These are phyloP conservation scores for Prasinococcaceae sp. DNA, from an alignment of 139 green algal species.

Conservation along the genomic window DNA sequence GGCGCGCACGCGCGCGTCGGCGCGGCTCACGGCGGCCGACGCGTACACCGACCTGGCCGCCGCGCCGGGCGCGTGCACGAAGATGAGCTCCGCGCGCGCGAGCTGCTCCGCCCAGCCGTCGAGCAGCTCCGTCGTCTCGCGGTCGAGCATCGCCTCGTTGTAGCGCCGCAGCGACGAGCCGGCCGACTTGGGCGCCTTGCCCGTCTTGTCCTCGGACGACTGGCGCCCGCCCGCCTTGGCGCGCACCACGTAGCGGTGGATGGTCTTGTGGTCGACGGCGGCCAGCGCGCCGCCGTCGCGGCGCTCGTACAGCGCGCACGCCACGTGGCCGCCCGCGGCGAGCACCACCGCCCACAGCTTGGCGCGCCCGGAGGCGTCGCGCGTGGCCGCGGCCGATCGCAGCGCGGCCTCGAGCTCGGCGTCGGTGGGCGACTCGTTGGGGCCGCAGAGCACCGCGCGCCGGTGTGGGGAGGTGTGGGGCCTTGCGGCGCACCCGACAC, in stretches of 20 bases:
- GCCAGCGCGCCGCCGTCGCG: not conserved
- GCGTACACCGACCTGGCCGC: slow-evolving; percentile 32
- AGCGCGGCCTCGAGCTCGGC: too few relatives aligned
- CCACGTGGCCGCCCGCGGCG: slow-evolving; percentile 54
- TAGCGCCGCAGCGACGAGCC: slow-evolving; percentile 62
- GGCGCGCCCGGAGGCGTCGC: too few relatives aligned
- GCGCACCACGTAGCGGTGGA: slow-evolving; percentile 77
- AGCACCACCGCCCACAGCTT: slow-evolving; percentile 22
- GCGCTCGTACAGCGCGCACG: slow-evolving; percentile 42
- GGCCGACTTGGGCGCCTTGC: slow-evolving; percentile 65
- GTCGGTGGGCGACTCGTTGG: too few relatives aligned
- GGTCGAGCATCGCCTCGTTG: slow-evolving; percentile 65
- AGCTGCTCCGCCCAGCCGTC: slow-evolving; percentile 32
- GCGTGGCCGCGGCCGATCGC: too few relatives aligned
- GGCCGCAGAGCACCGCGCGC: too few relatives aligned
- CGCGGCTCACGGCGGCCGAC: slow-evolving; percentile 17
- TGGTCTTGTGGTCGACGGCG: slow-evolving; percentile 53
- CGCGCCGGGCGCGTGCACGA: slow-evolving; percentile 41
- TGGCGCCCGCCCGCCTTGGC: slow-evolving; percentile 77
- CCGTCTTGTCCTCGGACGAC: slow-evolving; percentile 63
- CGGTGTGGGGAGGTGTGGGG: slow-evolving; percentile 14
- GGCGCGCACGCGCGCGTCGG: slow-evolving; percentile 44
- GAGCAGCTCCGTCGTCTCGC: slow-evolving; percentile 45
- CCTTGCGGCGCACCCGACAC: slow-evolving; percentile 7
- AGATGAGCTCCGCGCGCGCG: slow-evolving; percentile 35